Base-by-base conservation (phyloP, 305 asterid genomes). In the Ilex paraguariensis region DNA sequence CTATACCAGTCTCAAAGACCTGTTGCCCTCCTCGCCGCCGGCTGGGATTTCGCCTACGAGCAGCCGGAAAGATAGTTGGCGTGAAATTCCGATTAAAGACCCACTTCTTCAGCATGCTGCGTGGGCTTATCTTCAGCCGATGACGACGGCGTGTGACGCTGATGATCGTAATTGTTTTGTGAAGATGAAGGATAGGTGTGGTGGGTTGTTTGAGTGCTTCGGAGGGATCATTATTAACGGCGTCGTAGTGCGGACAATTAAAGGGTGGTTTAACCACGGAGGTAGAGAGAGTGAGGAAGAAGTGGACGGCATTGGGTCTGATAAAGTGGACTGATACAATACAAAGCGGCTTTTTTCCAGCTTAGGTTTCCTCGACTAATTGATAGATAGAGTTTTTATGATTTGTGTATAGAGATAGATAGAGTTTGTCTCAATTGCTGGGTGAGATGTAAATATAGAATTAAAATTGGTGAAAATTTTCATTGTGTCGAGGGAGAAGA, bases 81-180 rank as follows among this genome's bases (percentile, higher is more conserved):
- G 70, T 50, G 91, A 82, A 78, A 86, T 86, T 11, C 91, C 84
- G 60, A 75, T 86, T 72, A 84, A 73, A 74, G 88, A 86, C 56
- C 91, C 88, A 21, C 45, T 86, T 10, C 72, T 86, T 63, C 85
- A 84, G 82, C 88, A 78, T 64, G 95, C 95, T 9, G 95, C 95
- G 53, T 82, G 95, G 91, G 91, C 91, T 45, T 86, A 86, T 71
- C 84, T 86, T 73, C 91, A 84, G 73, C 88, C 88, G 57, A 68
- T 75, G 81, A 77, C 56, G 78, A 75, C 53, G 78, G 61, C 70
- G 66, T 78, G 49, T 7, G 79, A 55, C 1, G 77, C 58, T 11
- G 76, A 72, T 55, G 49, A 2, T 5, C 72, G 77, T 33, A 61
- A 48, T 32, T 59, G 63, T 9, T 10, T 77, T 68, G 77, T 57